Evolutionary conservation across 1,284 basidiomycete genomes (phyloP), one percentile per base, ranked within the genome.

Genomic region (Cutaneotrichosporon sp.): DNA sequence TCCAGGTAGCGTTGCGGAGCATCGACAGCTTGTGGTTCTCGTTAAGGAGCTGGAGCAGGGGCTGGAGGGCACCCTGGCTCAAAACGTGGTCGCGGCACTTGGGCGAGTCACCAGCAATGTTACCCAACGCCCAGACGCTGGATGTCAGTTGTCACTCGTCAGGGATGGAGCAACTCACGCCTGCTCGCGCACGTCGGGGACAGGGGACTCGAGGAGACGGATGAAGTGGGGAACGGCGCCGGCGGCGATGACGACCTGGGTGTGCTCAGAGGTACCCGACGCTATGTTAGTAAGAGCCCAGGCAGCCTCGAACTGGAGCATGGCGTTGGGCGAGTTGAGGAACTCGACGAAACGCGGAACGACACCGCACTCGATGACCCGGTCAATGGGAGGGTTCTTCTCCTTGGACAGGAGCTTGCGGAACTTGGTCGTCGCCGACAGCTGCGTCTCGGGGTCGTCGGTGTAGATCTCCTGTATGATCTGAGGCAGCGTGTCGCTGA

Each of bases 271-370:
- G 35, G 96, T 99, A 46, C 96, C 96, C 49, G 96, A 98, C 15
- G 96, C 96, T 64, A 99, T 98, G 80, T 99, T 99, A 68, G 96
- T 98, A 64, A 99, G 81, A 42, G 96, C 96, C 96, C 96, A 99
- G 8, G 96, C 96, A 49, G 96, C 94, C 77, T 98, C 94, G 69
- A 98, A 98, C 90, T 97, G 67, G 65, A 98, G 85, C 90, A 97
- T 94, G 48, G 90, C 86, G 75, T 94, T 88, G 53, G 85, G 84
- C 61, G 80, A 85, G 64, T 83, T 81, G 63, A 99, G 79, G 77
- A 97, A 98, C 75, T 97, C 86, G 55, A 98, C 96, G 66, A 99
- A 98, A 57, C 94, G 89, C 55, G 91, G 88, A 35, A 99, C 91
- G 49, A 99, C 94, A 57, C 90, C 89, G 76, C 92, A 96, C 67